Percentiles rank a stretch among this genome's conserved stretches.
These are phyloP conservation scores for Termitomyces sp. DNA, from an alignment of 768 basidiomycete species.

Conservation along the genomic window DNA sequence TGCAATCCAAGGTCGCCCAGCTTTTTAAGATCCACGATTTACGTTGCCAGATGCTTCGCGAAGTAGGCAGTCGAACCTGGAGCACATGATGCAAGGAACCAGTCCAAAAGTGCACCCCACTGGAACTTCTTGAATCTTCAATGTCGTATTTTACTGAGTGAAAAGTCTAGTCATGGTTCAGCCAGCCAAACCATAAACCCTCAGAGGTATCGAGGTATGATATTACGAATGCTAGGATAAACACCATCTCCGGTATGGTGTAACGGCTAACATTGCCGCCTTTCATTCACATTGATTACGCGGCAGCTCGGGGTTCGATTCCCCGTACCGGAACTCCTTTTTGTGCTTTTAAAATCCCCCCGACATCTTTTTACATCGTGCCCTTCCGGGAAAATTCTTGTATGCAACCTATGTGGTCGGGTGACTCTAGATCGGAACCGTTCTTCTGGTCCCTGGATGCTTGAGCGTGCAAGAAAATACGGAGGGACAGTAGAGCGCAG, in stretches of 20 bases:
- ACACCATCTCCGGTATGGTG: slow-evolving; percentile 56
- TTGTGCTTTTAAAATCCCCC: neutral
- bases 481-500: too few relatives aligned
- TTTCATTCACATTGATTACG: slow-evolving; percentile 20
- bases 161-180: too few relatives aligned
- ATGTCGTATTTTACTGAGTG: neutral
- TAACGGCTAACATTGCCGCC: slow-evolving; percentile 67
- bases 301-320: slow-evolving; percentile 56
- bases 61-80: neutral
- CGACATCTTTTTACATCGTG: too few relatives aligned
- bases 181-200: too few relatives aligned
- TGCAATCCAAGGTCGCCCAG: neutral
- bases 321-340: slow-evolving; percentile 34
- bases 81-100: slow-evolving; percentile 1
- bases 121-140: neutral
- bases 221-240: too few relatives aligned
- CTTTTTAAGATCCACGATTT: neutral
- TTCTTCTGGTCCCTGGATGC: too few relatives aligned
- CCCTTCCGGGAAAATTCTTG: too few relatives aligned
- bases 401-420: too few relatives aligned
- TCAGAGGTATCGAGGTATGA: too few relatives aligned
- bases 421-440: too few relatives aligned
- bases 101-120: neutral
- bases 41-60: neutral
- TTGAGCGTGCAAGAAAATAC: too few relatives aligned